Conservation (phyloP, 169 alveolate genomes). For the Eimeria maxima region DNA sequence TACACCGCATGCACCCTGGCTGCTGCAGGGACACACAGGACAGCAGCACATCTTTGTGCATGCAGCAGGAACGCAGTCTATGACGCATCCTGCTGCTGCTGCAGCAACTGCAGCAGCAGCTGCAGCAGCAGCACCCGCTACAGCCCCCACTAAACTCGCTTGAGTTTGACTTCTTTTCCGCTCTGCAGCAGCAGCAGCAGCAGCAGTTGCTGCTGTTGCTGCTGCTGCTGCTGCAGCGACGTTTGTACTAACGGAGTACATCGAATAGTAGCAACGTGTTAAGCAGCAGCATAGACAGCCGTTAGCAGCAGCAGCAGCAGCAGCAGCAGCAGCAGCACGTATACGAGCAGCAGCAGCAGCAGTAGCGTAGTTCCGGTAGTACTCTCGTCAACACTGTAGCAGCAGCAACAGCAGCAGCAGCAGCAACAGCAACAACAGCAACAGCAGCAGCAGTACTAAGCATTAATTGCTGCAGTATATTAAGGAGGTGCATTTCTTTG, state of each 20-base stretch:
- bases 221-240: slow-evolving; percentile 6
- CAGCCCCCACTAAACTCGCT: neutral
- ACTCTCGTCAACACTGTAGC: too few species aligned
- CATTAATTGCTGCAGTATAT: too few species aligned
- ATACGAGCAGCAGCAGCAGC: too few species aligned
- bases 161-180: too few species aligned
- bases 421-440: neutral
- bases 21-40: slow-evolving; percentile 14
- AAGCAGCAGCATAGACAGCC: neutral
- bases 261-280: neutral
- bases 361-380: too few species aligned
- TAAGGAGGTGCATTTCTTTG: too few species aligned
- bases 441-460: too few species aligned
- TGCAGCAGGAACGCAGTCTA: neutral
- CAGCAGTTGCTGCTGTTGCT: too few species aligned
- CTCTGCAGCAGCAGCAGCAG: too few species aligned
- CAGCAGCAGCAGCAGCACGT: too few species aligned
- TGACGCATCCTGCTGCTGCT: neutral
- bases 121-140: neutral
- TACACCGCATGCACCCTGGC: neutral
- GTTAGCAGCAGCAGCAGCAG: neutral
- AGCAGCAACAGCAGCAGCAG: neutral
- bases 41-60: neutral
- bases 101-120: neutral
- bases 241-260: neutral